Evolutionary conservation across 371 early-diverging fungal species (phyloP), one percentile per base, ranked within the genome.

Genomic region (Catenaria anguillulae): DNA sequence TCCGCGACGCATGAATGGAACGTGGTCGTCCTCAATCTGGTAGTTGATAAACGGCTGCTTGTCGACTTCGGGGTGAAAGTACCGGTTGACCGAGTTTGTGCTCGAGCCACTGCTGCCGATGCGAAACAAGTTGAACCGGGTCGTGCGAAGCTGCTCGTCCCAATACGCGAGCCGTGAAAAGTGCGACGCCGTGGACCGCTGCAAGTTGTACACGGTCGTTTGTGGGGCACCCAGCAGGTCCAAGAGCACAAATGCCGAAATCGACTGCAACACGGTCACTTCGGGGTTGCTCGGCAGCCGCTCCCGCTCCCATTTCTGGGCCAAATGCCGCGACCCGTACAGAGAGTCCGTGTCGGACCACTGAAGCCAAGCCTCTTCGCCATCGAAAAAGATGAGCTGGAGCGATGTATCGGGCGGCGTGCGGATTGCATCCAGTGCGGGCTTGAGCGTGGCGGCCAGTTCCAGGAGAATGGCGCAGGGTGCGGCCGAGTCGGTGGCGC

Each of bases 351-450:
- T 77, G 3, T 34, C 66, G 0, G 78, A 73, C 94, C 95, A 95
- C 0, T 77, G 65, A 21, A 66, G 67, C 68, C 90, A 92, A 1
- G 96, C 93, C 69, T 97, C 97, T 65, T 97, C 97, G 31, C 97
- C 97, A 70, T 97, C 97, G 67, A 97, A 96, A 66, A 97, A 97
- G 24, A 96, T 78, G 42, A 97, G 60, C 67, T 97, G 92, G 36
- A 94, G 33, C 0, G 88, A 86, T 23, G 81, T 73, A 21, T 82
- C 77, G 26, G 67, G 54, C 26, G 67, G 61, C 34, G 43, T 36
- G 52, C 60, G 60, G 60, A 34, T 50, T 43, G 54, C 17, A 61
- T 37, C 43, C 19, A 56, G 35, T 0, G 19, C 34, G 2, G 43
- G 35, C 56, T 67, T 52, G 13, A 66, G 26, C 43, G 61, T 55